Conservation (phyloP, 345 rosid species). For the Eutrema yunnanense region DNA sequence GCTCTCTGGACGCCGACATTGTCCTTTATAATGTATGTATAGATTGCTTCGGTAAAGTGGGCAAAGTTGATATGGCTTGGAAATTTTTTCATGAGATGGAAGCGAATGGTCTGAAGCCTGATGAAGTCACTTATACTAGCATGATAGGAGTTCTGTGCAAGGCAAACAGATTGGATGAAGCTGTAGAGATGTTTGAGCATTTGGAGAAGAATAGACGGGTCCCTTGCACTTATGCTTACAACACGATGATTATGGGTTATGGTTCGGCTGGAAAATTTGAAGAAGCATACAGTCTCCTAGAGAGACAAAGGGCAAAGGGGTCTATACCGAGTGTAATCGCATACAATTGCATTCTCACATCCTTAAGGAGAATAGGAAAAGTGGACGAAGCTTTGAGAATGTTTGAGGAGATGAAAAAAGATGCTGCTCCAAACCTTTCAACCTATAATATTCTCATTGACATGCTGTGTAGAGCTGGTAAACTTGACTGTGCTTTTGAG, state of each 20-base stretch:
- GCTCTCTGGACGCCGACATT: conserved; percentile 62
- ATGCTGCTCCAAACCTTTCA: conserved; percentile 67
- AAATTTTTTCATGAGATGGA: conserved; percentile 92
- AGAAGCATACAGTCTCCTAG: conserved; percentile 68
- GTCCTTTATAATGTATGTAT: conserved; percentile 96
- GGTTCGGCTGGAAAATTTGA: conserved; percentile 83
- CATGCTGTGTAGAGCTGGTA: conserved; percentile 72
- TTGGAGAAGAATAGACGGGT: conserved; percentile 60
- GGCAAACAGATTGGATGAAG: conserved; percentile 73
- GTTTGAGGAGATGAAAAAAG: conserved; percentile 84
- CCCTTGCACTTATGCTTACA: conserved; percentile 90
- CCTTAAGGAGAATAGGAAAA: conserved; percentile 70
- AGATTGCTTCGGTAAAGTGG: conserved; percentile 89
- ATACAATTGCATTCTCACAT: conserved; percentile 85
- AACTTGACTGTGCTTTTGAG: conserved; percentile 60
- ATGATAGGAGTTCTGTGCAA: conserved; percentile 87
- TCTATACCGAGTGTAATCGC: conserved; percentile 86
- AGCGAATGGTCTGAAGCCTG: conserved; percentile 62
- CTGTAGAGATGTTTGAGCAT: conserved; percentile 77
- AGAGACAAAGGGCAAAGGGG: conserved; percentile 83
- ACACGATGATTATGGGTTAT: conserved; percentile 96
- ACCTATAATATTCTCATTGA: conserved; percentile 80
- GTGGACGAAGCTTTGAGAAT: conserved; percentile 57
- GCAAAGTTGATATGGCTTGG: conserved; percentile 96
- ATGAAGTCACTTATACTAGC: conserved; percentile 87